Conservation (phyloP, 2,329 filamentous ascomycete species). For the Fusarium subtropicale region DNA sequence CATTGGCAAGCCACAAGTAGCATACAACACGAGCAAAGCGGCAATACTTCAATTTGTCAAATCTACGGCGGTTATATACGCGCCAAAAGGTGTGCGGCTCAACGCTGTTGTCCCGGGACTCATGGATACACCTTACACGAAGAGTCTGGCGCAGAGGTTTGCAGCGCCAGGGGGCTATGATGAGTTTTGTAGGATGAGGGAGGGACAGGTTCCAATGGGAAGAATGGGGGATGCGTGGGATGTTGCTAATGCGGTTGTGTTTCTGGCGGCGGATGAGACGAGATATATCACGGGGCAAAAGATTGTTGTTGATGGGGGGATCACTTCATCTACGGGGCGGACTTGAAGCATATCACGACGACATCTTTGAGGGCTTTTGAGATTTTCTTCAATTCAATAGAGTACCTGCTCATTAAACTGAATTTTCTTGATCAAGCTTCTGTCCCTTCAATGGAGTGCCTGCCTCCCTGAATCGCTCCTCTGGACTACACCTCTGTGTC, state of each 20-base stretch:
- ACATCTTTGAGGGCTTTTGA: neutral
- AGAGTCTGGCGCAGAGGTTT: conserved; percentile 58
- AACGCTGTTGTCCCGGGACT: conserved; percentile 68
- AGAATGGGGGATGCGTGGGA: conserved; percentile 70
- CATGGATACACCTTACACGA: conserved; percentile 66
- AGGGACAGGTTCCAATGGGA: conserved; percentile 68
- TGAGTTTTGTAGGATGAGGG: conserved; percentile 62
- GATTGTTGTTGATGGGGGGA: conserved; percentile 62
- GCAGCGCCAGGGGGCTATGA: conserved; percentile 58
- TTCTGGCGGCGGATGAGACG: conserved; percentile 68
- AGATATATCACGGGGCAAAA: conserved; percentile 70
- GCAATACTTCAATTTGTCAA: conserved; percentile 64
- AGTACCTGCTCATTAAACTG: neutral
- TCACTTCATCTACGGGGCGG: conserved; percentile 55
- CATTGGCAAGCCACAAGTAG: conserved; percentile 62
- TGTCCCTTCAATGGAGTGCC: neutral
- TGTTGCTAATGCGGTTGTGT: conserved; percentile 67
- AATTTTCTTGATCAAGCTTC: neutral
- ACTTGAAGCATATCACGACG: neutral
- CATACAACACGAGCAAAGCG: conserved; percentile 64
- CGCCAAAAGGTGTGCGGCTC: conserved; percentile 58
- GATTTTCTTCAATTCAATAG: neutral
- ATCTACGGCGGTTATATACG: conserved; percentile 63
- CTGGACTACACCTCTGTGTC: neutral
- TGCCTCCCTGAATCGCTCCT: neutral